A percentile compares a stretch with the other conserved stretches of the same genome.
These are phyloP conservation scores for Lactifluus echinatus DNA, from an alignment of 768 basidiomycete genomes.

Conservation along the genomic window DNA sequence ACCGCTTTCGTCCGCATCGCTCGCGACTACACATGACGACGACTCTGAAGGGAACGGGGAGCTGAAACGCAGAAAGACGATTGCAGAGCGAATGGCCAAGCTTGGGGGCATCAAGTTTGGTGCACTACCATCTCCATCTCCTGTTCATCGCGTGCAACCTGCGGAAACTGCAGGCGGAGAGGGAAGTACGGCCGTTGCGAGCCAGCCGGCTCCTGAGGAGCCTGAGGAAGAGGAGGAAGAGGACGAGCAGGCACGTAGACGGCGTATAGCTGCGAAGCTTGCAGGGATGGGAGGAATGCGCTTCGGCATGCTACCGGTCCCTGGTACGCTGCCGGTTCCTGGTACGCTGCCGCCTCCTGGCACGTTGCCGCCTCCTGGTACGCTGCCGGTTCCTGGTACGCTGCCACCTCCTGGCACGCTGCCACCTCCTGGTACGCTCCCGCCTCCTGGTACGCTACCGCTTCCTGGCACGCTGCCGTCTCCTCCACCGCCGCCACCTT, in stretches of 20 bases:
- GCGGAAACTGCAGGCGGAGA: conserved; percentile 21
- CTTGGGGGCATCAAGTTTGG: conserved; percentile 82
- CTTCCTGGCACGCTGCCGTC: neutral
- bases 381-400: too few relatives aligned
- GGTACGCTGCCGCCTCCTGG: conserved; percentile 47
- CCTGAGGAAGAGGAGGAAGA: conserved; percentile 36
- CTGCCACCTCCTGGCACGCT: too few relatives aligned
- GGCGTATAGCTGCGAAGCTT: conserved; percentile 46
- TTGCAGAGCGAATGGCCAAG: conserved; percentile 93
- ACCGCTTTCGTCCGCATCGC: conserved; percentile 1
- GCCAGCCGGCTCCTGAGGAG: conserved; percentile 20
- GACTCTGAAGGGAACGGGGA: conserved; percentile 41
- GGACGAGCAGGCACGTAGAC: conserved; percentile 49
- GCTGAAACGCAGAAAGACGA: conserved; percentile 48
- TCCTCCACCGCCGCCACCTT: conserved; percentile 17
- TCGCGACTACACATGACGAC: neutral
- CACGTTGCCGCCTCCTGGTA: conserved; percentile 40
- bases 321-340: conserved; percentile 44
- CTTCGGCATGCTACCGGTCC: conserved; percentile 43
- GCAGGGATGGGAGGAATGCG: conserved; percentile 51
- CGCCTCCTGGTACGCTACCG: too few relatives aligned
- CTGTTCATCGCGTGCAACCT: conserved; percentile 30
- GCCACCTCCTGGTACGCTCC: too few relatives aligned
- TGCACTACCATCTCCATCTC: conserved; percentile 54
- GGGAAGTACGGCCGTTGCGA: conserved; percentile 23